Base-by-base conservation (phyloP, 768 basidiomycete genomes). In the Trametopsis cervina region DNA sequence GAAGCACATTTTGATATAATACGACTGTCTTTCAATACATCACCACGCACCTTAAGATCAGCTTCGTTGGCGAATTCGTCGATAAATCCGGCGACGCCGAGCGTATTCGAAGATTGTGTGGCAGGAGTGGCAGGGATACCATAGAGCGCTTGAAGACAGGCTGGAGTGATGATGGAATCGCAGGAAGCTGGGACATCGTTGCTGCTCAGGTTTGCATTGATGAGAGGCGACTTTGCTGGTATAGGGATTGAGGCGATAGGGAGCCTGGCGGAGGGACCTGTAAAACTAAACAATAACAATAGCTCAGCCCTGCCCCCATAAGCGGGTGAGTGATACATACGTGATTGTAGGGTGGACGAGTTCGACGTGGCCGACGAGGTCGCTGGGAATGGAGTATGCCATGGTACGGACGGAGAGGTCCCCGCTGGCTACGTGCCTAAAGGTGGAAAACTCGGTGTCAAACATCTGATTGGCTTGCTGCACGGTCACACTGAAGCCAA, bases 331-430 rank as follows among this genome's bases (percentile, higher is more conserved):
- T 12, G 22, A 24, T 12, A 36, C 59, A 20, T 53, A 64, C 56
- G 59, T 50, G 17, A 54, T 55, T 1, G 60, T 65, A 4, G 66
- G 66, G 45, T 65, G 63, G 15, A 71, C 54, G 7, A 63, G 39
- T 22, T 63, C 53, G 46, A 72, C 54, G 43, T 65, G 60, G 2
- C 49, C 50, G 35, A 57, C 47, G 5, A 72, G 57, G 12, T 57
- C 56, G 13, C 55, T 39, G 3, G 69, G 70, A 27, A 72, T 54
- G 10, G 69, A 68, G 55, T 68, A 69, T 12, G 54, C 49, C n/a
- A 70, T 61, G 2, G 69, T 69, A 37, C 69, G 64, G 25, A 70
- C 53, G 25, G 55, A 52, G 23, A 56, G 39, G 44, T 43, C 54
- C 26, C 67, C 66, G 29, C 61, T 60, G 1, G 52, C 52, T 3